Base-by-base conservation (phyloP, 2,329 filamentous ascomycete genomes). In the Sporothrix brunneoviolacea region DNA sequence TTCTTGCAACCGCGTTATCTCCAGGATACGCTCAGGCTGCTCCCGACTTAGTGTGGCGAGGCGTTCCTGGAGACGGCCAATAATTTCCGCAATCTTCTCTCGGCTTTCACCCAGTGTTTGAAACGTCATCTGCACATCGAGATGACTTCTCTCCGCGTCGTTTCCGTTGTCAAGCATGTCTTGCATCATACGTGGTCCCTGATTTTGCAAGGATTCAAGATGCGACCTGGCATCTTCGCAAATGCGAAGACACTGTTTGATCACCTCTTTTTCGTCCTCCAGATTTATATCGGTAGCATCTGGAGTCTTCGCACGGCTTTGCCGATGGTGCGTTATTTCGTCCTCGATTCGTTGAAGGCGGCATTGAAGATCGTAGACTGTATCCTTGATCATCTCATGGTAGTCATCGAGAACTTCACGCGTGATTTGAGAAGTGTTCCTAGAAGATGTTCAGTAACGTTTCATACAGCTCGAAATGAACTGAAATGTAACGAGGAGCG, bases 351-450 rank as follows among this genome's bases (percentile, higher is more conserved):
- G 64, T 48, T 62, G 52, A 38, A 70, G 58, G 42, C 62, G 61
- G 8, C 67, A 39, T 27, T 65, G 59, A 16, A 70, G 63, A 51
- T 60, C 59, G 51, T 68, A 67, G 27, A 39, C 50, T 8, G 64
- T 69, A 51, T 68, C 63, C 50, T 66, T 50, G 24, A 70, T 61
- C 61, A 68, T 66, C 55, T 70, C 65, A 52, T 62, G 63, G 55
- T 66, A 68, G 21, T 67, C 60, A 53, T 65, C 57, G 42, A 70
- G 57, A 32, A 65, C 63, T 50, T 61, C 19, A 3, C 62, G 55
- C 36, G 61, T 62, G 39, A 65, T 48, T 55, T 62, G 67, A 30
- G 63, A 61, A 18, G 57, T 58, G 51, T 63, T 61, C 58, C 65
- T 68, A 39, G 51, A 51, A 60, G 37, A 70, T 70, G 2, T 67